phyloP scores from a whole-genome alignment of 1,139 yeast species.

The Pichia cactophila region DNA sequence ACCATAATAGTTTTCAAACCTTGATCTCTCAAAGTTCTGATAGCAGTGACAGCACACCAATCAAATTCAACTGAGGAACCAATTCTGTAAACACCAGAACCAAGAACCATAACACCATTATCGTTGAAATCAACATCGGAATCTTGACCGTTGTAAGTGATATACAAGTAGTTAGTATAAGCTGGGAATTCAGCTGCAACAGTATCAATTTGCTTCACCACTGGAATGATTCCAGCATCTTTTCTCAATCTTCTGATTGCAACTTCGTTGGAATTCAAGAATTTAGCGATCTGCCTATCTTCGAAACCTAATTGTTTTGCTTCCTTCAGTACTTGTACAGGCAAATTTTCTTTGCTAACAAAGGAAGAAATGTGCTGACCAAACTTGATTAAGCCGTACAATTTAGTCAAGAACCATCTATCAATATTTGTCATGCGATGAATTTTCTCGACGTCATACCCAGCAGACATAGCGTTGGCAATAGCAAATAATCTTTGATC shows the following conservation, averaged over 20 bases:
- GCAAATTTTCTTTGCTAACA: slow-evolving; percentile 56
- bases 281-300: slow-evolving; percentile 93
- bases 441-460: slow-evolving; percentile 86
- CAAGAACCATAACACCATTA: slow-evolving; percentile 88
- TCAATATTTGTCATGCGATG: slow-evolving; percentile 92
- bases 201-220: slow-evolving; percentile 95
- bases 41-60: slow-evolving; percentile 99
- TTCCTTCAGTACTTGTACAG: slow-evolving; percentile 56
- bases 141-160: slow-evolving; percentile 90
- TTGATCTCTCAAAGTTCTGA: slow-evolving; percentile 83
- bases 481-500: slow-evolving; percentile 95
- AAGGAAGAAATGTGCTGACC: slow-evolving; percentile 55
- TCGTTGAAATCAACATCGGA: slow-evolving; percentile 83
- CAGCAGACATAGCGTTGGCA: slow-evolving; percentile 82
- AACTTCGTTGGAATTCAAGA: slow-evolving; percentile 83
- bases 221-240: slow-evolving; percentile 83
- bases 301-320: slow-evolving; percentile 97
- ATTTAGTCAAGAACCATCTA: slow-evolving; percentile 92
- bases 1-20: slow-evolving; percentile 93
- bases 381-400: slow-evolving; percentile 62
- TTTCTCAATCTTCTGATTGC: slow-evolving; percentile 88
- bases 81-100: slow-evolving; percentile 97
- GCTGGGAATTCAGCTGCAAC: slow-evolving; percentile 99
- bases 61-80: slow-evolving; percentile 98
- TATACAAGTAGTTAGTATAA: slow-evolving; percentile 85